Conservation (phyloP, 2,329 filamentous ascomycete genomes). For the Escovopsis sp. region DNA sequence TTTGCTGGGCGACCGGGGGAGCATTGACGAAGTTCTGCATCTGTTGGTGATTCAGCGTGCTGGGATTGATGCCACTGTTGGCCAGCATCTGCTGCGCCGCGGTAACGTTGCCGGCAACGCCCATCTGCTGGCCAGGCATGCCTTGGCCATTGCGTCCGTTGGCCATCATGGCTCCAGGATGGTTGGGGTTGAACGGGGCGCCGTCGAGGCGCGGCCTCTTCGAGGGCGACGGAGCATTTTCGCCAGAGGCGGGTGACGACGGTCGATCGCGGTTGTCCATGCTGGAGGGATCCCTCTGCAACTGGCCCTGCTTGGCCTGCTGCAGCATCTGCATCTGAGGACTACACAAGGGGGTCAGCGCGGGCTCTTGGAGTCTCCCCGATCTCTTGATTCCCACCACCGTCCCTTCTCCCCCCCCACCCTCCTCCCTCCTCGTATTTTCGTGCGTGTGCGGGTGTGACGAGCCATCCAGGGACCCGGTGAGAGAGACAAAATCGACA, state of each 20-base stretch:
- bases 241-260: slow-evolving; percentile 66
- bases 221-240: slow-evolving; percentile 83
- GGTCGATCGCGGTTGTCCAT: slow-evolving; percentile 75
- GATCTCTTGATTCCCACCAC: too few species aligned
- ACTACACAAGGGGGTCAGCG: slow-evolving; percentile 21
- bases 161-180: slow-evolving; percentile 49
- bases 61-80: slow-evolving; percentile 61
- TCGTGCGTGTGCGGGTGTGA: too few species aligned
- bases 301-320: slow-evolving; percentile 60
- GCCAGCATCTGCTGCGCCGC: slow-evolving; percentile 47
- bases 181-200: slow-evolving; percentile 57
- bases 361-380: background rate
- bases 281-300: slow-evolving; percentile 76
- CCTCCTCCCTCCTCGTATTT: too few species aligned
- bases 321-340: slow-evolving; percentile 60
- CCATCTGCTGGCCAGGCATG: slow-evolving; percentile 58
- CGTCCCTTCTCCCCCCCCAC: too few species aligned
- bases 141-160: slow-evolving; percentile 57
- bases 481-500: background rate
- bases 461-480: too few species aligned
- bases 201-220: slow-evolving; percentile 73
- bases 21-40: slow-evolving; percentile 49
- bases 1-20: slow-evolving; percentile 52
- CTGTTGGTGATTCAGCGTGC: slow-evolving; percentile 59
- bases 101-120: slow-evolving; percentile 32